Evolutionary conservation across 352 stramenopile genomes (phyloP).

Genomic region (Elongisporangium prolatum): DNA sequence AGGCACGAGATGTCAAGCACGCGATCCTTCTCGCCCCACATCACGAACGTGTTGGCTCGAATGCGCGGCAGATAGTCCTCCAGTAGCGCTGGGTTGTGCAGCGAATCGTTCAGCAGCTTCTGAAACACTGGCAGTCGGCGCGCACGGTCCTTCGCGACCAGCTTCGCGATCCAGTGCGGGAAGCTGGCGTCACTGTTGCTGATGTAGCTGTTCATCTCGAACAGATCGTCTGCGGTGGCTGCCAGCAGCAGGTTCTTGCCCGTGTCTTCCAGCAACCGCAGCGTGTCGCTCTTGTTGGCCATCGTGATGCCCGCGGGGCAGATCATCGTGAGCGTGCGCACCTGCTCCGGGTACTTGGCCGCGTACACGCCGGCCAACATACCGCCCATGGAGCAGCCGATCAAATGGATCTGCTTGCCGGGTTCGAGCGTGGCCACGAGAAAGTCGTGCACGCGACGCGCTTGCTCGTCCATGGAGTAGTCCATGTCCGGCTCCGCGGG

Average conservation of each 20-base stretch:
- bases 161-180: constrained; percentile 24
- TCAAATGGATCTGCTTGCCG: constrained; percentile 60
- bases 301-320: constrained; percentile 70
- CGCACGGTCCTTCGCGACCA: constrained; percentile 37
- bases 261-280: constrained; percentile 55
- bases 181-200: constrained; percentile 24
- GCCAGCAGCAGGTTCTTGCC: constrained; percentile 63
- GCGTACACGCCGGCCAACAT: constrained; percentile 74
- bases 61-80: constrained; percentile 61
- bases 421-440: constrained; percentile 37
- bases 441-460: constrained; percentile 49
- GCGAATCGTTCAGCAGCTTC: constrained; percentile 56
- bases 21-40: constrained; percentile 71
- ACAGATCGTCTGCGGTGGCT: constrained; percentile 49
- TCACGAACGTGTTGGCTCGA: constrained; percentile 45
- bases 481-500: constrained; percentile 34
- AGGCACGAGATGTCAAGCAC: constrained; percentile 68
- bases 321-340: constrained; percentile 67
- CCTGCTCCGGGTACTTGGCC: constrained; percentile 44
- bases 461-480: constrained; percentile 53
- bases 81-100: constrained; percentile 47
- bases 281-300: constrained; percentile 49
- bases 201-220: constrained; percentile 47
- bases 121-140: constrained; percentile 35
- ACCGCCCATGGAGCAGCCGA: constrained; percentile 74